Evolutionary conservation across 2,329 filamentous ascomycete genomes (phyloP).

Genomic region (Talaromyces sp.): DNA sequence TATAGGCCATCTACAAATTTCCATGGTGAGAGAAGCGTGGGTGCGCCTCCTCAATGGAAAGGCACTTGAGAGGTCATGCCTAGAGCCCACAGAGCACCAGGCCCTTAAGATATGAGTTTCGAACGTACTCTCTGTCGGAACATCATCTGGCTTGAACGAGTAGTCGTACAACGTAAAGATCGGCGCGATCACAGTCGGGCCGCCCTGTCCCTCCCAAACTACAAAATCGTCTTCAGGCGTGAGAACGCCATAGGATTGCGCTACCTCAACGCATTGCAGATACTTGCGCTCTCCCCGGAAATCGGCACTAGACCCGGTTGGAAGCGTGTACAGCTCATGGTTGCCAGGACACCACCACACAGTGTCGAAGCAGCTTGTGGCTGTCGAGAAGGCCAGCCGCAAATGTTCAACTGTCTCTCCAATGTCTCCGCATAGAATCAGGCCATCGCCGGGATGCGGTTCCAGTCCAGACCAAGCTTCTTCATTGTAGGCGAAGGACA

Average conservation of each 20-base stretch:
- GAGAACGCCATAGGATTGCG: constrained; percentile 6
- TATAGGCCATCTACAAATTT: neutral
- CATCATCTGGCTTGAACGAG: constrained; percentile 6
- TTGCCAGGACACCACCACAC: constrained; percentile 12
- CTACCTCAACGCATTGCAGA: constrained; percentile 8
- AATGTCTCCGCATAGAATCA: constrained; percentile 8
- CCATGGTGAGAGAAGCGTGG: neutral
- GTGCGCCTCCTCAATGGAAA: neutral
- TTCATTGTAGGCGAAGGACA: constrained; percentile 3
- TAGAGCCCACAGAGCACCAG: neutral
- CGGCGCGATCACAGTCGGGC: constrained; percentile 8
- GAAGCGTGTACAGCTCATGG: constrained; percentile 9
- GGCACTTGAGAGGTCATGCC: neutral
- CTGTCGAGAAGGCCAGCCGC: constrained; percentile 5
- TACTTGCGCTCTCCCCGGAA: constrained; percentile 7
- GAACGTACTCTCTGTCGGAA: constrained; percentile 5
- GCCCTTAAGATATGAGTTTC: neutral
- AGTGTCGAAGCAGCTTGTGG: constrained; percentile 5
- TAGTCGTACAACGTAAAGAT: constrained; percentile 11
- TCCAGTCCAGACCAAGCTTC: constrained; percentile 7
- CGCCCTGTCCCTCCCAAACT: constrained; percentile 7
- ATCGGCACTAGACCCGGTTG: constrained; percentile 4
- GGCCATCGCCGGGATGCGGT: constrained; percentile 10
- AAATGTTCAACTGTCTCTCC: constrained; percentile 10
- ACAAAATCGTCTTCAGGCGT: constrained; percentile 10